These are phyloP conservation scores for Madurella fahalii DNA, from an alignment of 2,329 filamentous ascomycete genomes.

Conservation along the genomic window DNA sequence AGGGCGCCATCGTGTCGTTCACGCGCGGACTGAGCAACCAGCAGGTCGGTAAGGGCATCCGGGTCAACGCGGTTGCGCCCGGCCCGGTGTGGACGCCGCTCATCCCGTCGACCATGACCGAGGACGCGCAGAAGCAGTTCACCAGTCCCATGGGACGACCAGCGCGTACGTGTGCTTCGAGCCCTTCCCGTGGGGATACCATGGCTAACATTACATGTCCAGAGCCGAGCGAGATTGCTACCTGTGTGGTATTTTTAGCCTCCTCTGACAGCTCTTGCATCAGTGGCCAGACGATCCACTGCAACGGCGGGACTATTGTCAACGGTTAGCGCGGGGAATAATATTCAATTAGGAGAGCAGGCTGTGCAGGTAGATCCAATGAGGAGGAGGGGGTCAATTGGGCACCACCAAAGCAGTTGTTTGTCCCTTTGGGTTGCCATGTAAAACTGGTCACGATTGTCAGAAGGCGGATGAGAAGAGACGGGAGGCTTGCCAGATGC, in stretches of 20 bases:
- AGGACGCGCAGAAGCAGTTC: slow-evolving; percentile 68
- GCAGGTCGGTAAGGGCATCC: slow-evolving; percentile 65
- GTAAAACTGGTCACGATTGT: too few species aligned
- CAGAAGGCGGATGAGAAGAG: too few species aligned
- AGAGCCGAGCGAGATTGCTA: slow-evolving; percentile 78
- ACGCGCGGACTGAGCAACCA: slow-evolving; percentile 75
- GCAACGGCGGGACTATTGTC: slow-evolving; percentile 48
- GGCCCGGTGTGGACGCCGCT: slow-evolving; percentile 77
- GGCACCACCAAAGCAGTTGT: too few species aligned
- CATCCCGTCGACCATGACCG: slow-evolving; percentile 68
- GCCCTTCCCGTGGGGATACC: background rate
- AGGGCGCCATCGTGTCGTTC: slow-evolving; percentile 75
- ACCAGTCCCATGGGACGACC: slow-evolving; percentile 71
- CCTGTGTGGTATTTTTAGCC: slow-evolving; percentile 77
- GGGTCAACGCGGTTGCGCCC: slow-evolving; percentile 72
- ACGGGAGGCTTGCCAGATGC: too few species aligned
- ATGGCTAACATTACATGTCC: background rate
- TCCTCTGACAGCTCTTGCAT: slow-evolving; percentile 69
- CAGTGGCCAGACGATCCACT: slow-evolving; percentile 62
- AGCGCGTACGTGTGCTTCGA: slow-evolving; percentile 32
- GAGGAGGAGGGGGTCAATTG: background rate
- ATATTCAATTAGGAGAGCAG: background rate
- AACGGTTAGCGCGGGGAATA: slow-evolving; percentile 37
- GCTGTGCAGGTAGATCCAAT: background rate
- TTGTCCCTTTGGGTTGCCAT: too few species aligned